Evolutionary conservation across 768 basidiomycete species (phyloP), one percentile per base, ranked within the genome.

Genomic region (Steccherinum ochraceum): DNA sequence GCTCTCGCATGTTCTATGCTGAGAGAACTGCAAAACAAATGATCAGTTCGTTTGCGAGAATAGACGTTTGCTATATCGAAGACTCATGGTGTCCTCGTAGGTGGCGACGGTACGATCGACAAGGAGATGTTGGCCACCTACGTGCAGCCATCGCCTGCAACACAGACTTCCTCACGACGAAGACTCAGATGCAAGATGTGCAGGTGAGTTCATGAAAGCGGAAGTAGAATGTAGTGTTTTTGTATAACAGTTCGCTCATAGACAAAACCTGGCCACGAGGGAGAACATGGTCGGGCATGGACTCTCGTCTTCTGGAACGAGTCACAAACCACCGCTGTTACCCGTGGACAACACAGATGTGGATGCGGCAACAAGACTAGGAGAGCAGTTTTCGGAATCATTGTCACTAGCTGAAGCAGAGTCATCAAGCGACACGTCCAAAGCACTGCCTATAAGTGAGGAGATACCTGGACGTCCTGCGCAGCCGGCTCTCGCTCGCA

Each of bases 271-370:
- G 12, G 93, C 93, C 0, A 80, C 89, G 0, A 76, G 88, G n/a
- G 91, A 93, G 62, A 89, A 96, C 63, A 92, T 97, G 89, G 78
- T 93, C 44, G 88, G 93, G 64, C 92, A 94, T 59, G 86, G 85
- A 3, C 86, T 71, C 77, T n/a, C 67, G 70, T 19, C 63, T 68
- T 24, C 45, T 47, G 12, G 35, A 54, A 24, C 20, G n/a, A 12
- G 24, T 23, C 20, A 16, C 21, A n/a, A 18, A 5, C 40, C 3
- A 13, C 13, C n/a, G 50, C 53, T 27, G 25, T n/a, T 49, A 7
- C 48, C 52, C 16, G 53, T 24, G 11, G 40, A 47, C 23, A 21
- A 55, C 19, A 23, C 44, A 25, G 59, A 7, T 48, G 50, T 61
- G 0, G 61, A 65, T 24, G 55, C 56, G 41, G 50, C 57, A 1